Percentiles rank a stretch among this genome's conserved stretches.
phyloP scores from a whole-genome alignment of 2,329 filamentous ascomycete genomes.

The Fusarium sp. region DNA sequence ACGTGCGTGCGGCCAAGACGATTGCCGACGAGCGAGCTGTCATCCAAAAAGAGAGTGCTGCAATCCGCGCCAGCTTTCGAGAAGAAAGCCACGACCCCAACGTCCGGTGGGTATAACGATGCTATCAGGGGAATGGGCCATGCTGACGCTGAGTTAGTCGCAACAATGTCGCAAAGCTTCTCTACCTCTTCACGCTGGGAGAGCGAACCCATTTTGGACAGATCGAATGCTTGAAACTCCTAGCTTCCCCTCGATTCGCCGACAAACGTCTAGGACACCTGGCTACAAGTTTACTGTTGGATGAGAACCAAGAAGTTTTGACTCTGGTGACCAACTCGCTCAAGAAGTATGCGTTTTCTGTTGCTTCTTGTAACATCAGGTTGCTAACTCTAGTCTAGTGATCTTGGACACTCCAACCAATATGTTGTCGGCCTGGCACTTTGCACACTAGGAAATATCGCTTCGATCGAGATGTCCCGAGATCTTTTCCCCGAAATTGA shows the following conservation, averaged over 20 bases:
- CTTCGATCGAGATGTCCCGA: slow-evolving; percentile 97
- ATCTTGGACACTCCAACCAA: slow-evolving; percentile 96
- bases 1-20: slow-evolving; percentile 97
- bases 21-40: slow-evolving; percentile 98
- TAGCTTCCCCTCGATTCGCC: slow-evolving; percentile 96
- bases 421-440: slow-evolving; percentile 97
- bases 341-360: slow-evolving; percentile 78
- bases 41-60: slow-evolving; percentile 98
- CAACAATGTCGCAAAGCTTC: slow-evolving; percentile 98
- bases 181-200: slow-evolving; percentile 97
- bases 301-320: slow-evolving; percentile 98
- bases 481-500: slow-evolving; percentile 98
- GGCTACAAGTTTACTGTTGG: slow-evolving; percentile 93
- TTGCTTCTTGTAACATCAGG: background rate
- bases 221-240: slow-evolving; percentile 98
- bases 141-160: slow-evolving; percentile 68
- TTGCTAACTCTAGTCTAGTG: slow-evolving; percentile 66
- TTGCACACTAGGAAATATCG: slow-evolving; percentile 97
- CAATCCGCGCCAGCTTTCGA: slow-evolving; percentile 96
- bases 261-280: slow-evolving; percentile 97
- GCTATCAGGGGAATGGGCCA: background rate
- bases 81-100: slow-evolving; percentile 96
- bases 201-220: slow-evolving; percentile 99
- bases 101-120: slow-evolving; percentile 74
- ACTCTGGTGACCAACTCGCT: slow-evolving; percentile 97